These are phyloP conservation scores for Medicago ruthenica DNA, from an alignment of 306 rosid species.

Conservation along the genomic window DNA sequence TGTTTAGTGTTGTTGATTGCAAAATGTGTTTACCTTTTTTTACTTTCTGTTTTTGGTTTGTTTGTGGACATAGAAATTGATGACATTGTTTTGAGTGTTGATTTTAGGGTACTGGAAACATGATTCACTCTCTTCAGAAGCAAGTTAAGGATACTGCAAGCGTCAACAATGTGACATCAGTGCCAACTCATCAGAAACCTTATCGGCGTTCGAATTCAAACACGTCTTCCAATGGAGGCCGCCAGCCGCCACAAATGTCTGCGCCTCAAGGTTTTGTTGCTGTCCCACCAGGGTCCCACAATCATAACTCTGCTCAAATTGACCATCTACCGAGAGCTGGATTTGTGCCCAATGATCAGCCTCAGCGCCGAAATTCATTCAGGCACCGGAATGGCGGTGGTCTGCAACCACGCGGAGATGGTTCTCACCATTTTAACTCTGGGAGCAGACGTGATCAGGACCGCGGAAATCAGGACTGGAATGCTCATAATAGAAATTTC, in stretches of 20 bases:
- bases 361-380: conserved; percentile 59
- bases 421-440: conserved; percentile 65
- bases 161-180: conserved; percentile 45
- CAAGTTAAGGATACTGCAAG: conserved; percentile 53
- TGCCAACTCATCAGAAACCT: conserved; percentile 52
- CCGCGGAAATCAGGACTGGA: conserved; percentile 85
- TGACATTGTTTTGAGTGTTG: conserved; percentile 28
- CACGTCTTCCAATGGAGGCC: conserved; percentile 64
- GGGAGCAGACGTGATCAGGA: conserved; percentile 79
- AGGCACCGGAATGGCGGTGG: conserved; percentile 67
- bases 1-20: not conserved
- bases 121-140: conserved; percentile 57
- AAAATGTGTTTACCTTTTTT: not conserved
- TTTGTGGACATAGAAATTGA: conserved; percentile 37
- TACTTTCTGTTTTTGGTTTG: not conserved
- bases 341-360: conserved; percentile 64
- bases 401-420: conserved; percentile 76
- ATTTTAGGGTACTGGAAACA: conserved; percentile 64
- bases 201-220: conserved; percentile 56
- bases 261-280: conserved; percentile 48
- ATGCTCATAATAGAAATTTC: conserved; percentile 52
- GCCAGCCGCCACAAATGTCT: conserved; percentile 44
- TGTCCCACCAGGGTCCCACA: conserved; percentile 48
- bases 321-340: conserved; percentile 62
- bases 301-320: conserved; percentile 50